These are phyloP conservation scores for Aspergillus persii DNA, from an alignment of 2,329 filamentous ascomycete genomes.

Conservation along the genomic window DNA sequence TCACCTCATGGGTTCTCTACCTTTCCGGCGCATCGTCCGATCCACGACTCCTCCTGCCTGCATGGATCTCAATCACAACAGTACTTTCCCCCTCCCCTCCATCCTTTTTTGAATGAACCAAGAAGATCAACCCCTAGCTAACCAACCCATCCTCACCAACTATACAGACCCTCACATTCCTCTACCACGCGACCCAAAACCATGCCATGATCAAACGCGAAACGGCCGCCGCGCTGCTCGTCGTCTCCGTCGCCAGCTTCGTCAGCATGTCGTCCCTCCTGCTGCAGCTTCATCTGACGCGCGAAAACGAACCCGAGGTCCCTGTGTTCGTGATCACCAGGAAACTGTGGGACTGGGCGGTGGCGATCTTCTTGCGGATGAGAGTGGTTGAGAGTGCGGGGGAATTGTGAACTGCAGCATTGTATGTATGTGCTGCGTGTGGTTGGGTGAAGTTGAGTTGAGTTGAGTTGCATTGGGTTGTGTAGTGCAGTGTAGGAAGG, in stretches of 20 bases:
- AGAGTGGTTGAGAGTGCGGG: slow-evolving; percentile 24
- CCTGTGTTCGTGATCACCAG: slow-evolving; percentile 54
- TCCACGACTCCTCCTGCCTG: slow-evolving; percentile 68
- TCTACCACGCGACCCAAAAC: slow-evolving; percentile 74
- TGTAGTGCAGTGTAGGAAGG: no score
- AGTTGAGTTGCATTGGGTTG: no score
- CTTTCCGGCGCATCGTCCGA: slow-evolving; percentile 69
- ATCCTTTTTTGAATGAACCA: no score
- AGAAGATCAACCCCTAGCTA: neutral
- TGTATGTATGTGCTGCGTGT: neutral
- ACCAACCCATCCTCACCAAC: neutral
- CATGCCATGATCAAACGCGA: slow-evolving; percentile 78
- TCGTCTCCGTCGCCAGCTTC: slow-evolving; percentile 74
- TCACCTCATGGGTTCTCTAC: slow-evolving; percentile 70
- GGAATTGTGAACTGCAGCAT: slow-evolving; percentile 19
- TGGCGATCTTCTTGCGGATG: slow-evolving; percentile 35
- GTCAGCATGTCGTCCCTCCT: slow-evolving; percentile 70
- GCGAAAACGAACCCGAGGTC: slow-evolving; percentile 60
- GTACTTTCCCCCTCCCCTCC: slow-evolving; percentile 43
- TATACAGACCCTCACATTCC: slow-evolving; percentile 65
- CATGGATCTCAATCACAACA: slow-evolving; percentile 75
- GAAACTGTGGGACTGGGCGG: slow-evolving; percentile 41
- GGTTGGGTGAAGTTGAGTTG: neutral
- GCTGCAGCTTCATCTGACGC: slow-evolving; percentile 63
- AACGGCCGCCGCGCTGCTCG: slow-evolving; percentile 72